A percentile compares a stretch with the other conserved stretches of the same genome.
These are phyloP conservation scores for Xylariales sp. DNA, from an alignment of 2,329 filamentous ascomycete genomes.

Conservation along the genomic window DNA sequence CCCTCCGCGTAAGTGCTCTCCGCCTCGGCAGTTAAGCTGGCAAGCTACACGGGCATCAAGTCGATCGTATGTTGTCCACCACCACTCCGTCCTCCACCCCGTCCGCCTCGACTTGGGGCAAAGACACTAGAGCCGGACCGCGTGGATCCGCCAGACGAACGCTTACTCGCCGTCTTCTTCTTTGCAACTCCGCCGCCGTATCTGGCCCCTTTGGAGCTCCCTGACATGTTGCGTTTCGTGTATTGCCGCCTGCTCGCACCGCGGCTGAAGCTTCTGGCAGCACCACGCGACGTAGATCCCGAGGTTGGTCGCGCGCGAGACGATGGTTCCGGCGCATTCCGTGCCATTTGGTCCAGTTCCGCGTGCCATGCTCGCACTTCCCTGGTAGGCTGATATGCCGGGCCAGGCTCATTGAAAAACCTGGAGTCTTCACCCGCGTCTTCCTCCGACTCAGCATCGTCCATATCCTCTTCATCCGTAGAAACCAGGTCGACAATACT, in stretches of 20 bases:
- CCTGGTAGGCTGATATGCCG: constrained; percentile 9
- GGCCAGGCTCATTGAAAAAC: constrained; percentile 35
- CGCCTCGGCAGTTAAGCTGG: too few species aligned
- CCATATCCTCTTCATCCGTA: constrained; percentile 17
- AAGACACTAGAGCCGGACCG: constrained; percentile 3
- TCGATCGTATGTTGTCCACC: constrained; percentile 4
- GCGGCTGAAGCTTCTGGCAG: constrained; percentile 2
- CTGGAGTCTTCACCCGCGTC: constrained; percentile 36
- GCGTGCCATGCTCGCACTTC: constrained; percentile 25
- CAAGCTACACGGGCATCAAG: constrained; percentile 8
- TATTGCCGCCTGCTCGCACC: constrained; percentile 1
- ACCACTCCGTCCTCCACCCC: constrained; percentile 4
- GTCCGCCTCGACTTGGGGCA: constrained; percentile 5
- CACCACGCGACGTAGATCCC: constrained; percentile 4
- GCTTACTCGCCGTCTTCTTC: constrained; percentile 8
- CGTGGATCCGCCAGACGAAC: constrained; percentile 5
- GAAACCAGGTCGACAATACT: constrained; percentile 52
- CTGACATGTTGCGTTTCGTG: constrained; percentile 8
- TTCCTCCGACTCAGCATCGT: constrained; percentile 11
- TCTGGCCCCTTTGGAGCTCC: constrained; percentile 3
- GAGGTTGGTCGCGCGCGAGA: constrained; percentile 3
- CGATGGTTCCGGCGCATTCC: constrained; percentile 2
- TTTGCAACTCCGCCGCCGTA: constrained; percentile 4
- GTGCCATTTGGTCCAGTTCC: constrained; percentile 21
- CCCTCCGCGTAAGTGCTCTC: too few species aligned